Evolutionary conservation across 371 early-diverging fungal species (phyloP), one percentile per base, ranked within the genome.

Genomic region (Chytridium lagenaria): DNA sequence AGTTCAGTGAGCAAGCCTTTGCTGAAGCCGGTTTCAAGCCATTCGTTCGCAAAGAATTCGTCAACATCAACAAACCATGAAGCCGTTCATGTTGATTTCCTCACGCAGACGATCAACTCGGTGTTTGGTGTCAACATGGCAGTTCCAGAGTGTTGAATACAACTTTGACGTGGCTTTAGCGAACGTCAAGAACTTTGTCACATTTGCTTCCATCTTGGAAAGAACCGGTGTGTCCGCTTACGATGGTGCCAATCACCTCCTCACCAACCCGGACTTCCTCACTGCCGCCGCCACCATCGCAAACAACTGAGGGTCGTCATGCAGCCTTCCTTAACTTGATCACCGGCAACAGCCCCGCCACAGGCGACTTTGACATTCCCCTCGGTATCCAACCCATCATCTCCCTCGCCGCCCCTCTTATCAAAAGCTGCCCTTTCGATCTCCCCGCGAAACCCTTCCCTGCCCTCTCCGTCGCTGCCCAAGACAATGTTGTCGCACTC

Each of bases 161-260:
- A 77, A 78, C 57, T 84, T 87, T 70, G 50, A 59, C 23, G 50
- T 30, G 7, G 77, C 77, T 0, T 51, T 85, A 57, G 70, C 72
- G 44, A 77, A 76, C 26, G 68, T 83, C 31, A 55, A 69, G n/a
- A n/a, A n/a, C n/a, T n/a, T n/a, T n/a, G n/a, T n/a, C n/a, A n/a
- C n/a, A n/a, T n/a, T n/a, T n/a, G 84, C 86, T 19, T 70, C 73
- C 19, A 75, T 77, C 19, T 72, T 86, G 36, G 86, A 86, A 70
- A 72, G 73, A 7, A 80, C 80, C 0, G 85, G 85, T 30, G 81
- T 81, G n/a, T 68, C 71, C 0, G 85, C 86, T 33, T 86, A 85
- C 76, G 67, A 73, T 51, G 85, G 86, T 16, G 81, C 77, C 33
- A 59, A 70, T 31, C 64, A 61, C 50, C 77, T 81, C 57, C 65